These are phyloP conservation scores for Pleurotus citrinopileatus DNA, from an alignment of 768 basidiomycete genomes.

Conservation along the genomic window DNA sequence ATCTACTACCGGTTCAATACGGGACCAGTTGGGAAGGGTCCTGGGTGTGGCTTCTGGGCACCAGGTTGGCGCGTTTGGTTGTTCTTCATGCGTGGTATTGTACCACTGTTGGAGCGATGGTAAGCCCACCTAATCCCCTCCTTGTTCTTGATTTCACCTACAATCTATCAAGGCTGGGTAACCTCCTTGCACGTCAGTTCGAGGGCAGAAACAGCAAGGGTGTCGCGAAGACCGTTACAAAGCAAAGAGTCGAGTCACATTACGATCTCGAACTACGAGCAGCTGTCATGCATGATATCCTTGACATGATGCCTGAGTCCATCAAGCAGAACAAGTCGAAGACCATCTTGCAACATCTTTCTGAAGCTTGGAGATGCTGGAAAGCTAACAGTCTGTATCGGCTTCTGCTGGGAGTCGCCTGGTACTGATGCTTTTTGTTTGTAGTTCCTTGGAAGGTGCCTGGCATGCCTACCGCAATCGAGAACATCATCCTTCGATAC, in stretches of 20 bases:
- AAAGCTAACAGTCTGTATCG: slow-evolving; percentile 76
- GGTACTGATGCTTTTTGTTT: slow-evolving; percentile 7
- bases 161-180: slow-evolving; percentile 64
- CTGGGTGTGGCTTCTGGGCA: slow-evolving; percentile 99
- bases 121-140: no score
- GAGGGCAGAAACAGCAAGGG: slow-evolving; percentile 97
- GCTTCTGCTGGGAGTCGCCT: background rate
- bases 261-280: slow-evolving; percentile 97
- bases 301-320: slow-evolving; percentile 99
- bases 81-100: slow-evolving; percentile 99
- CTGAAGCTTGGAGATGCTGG: slow-evolving; percentile 99
- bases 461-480: slow-evolving; percentile 98
- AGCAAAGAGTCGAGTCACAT: slow-evolving; percentile 98
- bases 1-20: slow-evolving; percentile 99
- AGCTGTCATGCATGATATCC: slow-evolving; percentile 99
- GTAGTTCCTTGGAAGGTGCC: slow-evolving; percentile 98
- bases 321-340: slow-evolving; percentile 99
- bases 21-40: slow-evolving; percentile 98
- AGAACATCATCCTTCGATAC: slow-evolving; percentile 98
- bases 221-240: slow-evolving; percentile 96
- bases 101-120: slow-evolving; percentile 96
- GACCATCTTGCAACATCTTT: slow-evolving; percentile 96
- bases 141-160: background rate
- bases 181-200: slow-evolving; percentile 96
- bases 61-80: slow-evolving; percentile 99